Percentiles rank a stretch among this genome's conserved stretches.
These are phyloP conservation scores for Nicotiana attenuata DNA, from an alignment of 257 asterid genomes.

Conservation along the genomic window DNA sequence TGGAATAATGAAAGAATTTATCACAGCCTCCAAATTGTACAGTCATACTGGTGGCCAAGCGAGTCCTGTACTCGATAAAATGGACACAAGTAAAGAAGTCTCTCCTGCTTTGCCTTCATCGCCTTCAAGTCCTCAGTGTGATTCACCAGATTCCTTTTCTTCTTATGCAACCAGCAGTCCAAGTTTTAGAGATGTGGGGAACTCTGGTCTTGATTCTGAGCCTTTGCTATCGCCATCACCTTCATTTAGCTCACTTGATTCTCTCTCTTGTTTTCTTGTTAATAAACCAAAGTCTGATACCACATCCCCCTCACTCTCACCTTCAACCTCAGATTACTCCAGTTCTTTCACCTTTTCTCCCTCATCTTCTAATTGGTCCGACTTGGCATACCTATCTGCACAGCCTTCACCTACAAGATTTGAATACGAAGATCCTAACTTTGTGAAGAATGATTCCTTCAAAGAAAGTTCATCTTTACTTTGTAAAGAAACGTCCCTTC, in stretches of 20 bases:
- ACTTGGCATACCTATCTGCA: constrained; percentile 56
- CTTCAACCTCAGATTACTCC: constrained; percentile 71
- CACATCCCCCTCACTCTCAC: constrained; percentile 72
- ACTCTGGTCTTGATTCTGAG: constrained; percentile 23
- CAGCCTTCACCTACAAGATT: constrained; percentile 55
- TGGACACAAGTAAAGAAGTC: constrained; percentile 25
- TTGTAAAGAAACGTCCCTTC: constrained; percentile 24
- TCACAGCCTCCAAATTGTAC: constrained; percentile 38
- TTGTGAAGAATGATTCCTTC: constrained; percentile 20
- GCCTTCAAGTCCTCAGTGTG: constrained; percentile 36
- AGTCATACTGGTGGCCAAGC: constrained; percentile 7
- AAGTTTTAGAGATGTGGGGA: constrained; percentile 31
- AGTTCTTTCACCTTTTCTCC: constrained; percentile 84
- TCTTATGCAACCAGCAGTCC: constrained; percentile 45
- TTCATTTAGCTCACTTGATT: constrained; percentile 50
- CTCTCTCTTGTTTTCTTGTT: constrained; percentile 49
- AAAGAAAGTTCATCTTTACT: constrained; percentile 28
- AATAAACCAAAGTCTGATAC: constrained; percentile 43
- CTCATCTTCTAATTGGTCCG: constrained; percentile 86
- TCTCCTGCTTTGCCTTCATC: constrained; percentile 31
- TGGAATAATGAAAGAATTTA: constrained; percentile 43
- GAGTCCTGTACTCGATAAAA: constrained; percentile 23
- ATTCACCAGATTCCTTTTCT: constrained; percentile 41
- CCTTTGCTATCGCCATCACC: constrained; percentile 42
- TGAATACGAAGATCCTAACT: constrained; percentile 30